Percentiles rank a stretch among this genome's conserved stretches.
These are phyloP conservation scores for Candida stauntonica DNA, from an alignment of 805 yeast species.

Conservation along the genomic window DNA sequence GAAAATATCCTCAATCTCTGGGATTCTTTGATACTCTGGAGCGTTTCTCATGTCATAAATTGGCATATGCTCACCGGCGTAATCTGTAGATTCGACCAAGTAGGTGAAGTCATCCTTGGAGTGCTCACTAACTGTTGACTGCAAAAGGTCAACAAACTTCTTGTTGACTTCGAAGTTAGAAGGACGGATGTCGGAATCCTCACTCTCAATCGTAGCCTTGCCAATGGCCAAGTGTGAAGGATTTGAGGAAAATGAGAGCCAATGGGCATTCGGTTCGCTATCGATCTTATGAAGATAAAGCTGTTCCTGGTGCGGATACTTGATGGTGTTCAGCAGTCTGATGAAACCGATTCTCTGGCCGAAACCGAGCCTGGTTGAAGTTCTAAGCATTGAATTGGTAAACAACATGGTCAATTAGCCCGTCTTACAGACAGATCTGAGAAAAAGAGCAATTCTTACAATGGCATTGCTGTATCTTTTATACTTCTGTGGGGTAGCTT, in stretches of 20 bases:
- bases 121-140: conserved; percentile 14
- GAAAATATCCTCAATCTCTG: conserved; percentile 64
- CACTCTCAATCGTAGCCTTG: conserved; percentile 1
- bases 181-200: conserved; percentile 1
- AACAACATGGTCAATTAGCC: neutral
- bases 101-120: conserved; percentile 46
- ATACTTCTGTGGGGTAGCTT: too few species aligned
- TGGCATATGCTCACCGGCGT: conserved; percentile 56
- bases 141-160: conserved; percentile 10
- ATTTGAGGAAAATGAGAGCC: conserved; percentile 16
- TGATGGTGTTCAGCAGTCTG: neutral
- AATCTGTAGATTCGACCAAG: conserved; percentile 50
- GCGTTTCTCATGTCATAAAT: conserved; percentile 64
- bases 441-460: too few species aligned
- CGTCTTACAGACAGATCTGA: too few species aligned
- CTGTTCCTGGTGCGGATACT: conserved; percentile 11
- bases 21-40: conserved; percentile 61
- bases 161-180: conserved; percentile 11
- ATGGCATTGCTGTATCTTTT: too few species aligned
- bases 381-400: neutral
- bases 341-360: too few species aligned
- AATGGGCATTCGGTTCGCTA: neutral
- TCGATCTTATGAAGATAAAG: conserved; percentile 13
- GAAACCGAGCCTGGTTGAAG: too few species aligned
- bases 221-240: conserved; percentile 11